Base-by-base conservation (phyloP, 371 early-diverging fungal genomes). In the Mortierella sp. region DNA sequence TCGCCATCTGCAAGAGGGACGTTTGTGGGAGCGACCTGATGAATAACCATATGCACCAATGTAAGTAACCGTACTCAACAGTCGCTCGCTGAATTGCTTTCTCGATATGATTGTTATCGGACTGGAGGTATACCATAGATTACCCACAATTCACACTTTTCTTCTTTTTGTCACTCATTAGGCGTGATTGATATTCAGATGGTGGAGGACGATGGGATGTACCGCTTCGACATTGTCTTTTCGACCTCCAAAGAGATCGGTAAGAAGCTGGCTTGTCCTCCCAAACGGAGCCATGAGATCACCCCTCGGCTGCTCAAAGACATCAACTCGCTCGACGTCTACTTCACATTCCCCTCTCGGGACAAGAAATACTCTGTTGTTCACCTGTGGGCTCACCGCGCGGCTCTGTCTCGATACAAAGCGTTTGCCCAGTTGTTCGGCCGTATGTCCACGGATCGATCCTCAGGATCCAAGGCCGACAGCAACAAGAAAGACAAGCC, bases 291-390 rank as follows among this genome's bases (percentile, higher is more conserved):
- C 22, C 22, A 29, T 3, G 44, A n/a, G 48, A 26, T 47, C 19
- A 14, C 31, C 19, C 34, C 55, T 16, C 19, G 29, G 22, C 31
- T 75, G 13, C 68, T 71, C 3, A 76, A 50, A 24, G 77, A 76
- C 19, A 14, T 48, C 19, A n/a, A 58, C 47, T 50, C 68, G 19
- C 67, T 76, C 41, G 76, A 76, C n/a, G 14, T 37, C 7, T 66
- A 63, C 39, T 48, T 69, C 40, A 37, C 39, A 2, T 53, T 52
- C 40, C 0, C 43, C 1, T 16, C 34, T n/a, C n/a, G n/a, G 8
- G 24, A 31, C 26, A n/a, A 58, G 29, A 31, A n/a, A 48, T 24
- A 52, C 34, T 63, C 53, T 11, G 24, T 48, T 4, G 50, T 44
- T 11, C 22, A 9, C 6, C 31, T 37, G 64, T 29, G 19, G 44